Percentiles rank a stretch among this genome's conserved stretches.
Conservation (phyloP, 768 basidiomycete species). For the Aureoboletus auriporus region DNA sequence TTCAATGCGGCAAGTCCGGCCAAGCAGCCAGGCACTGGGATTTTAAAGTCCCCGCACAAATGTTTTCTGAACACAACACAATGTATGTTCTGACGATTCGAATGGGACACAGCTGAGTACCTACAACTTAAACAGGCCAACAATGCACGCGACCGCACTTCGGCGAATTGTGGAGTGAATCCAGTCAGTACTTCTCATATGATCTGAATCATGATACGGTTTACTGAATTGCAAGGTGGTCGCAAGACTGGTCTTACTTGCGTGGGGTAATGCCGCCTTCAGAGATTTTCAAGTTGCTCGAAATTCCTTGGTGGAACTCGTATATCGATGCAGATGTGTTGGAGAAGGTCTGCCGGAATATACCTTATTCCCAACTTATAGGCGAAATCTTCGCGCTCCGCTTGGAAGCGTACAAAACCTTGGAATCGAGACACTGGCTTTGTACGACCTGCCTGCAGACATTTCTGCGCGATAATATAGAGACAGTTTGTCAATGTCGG, state of each 20-base stretch:
- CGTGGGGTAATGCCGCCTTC: slow-evolving; percentile 12
- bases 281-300: slow-evolving; percentile 7
- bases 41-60: not conserved
- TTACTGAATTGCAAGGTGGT: not conserved
- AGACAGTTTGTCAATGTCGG: slow-evolving; percentile 1
- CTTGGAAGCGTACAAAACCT: slow-evolving; percentile 4
- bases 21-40: not conserved
- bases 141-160: not conserved
- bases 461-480: slow-evolving; percentile 8
- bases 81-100: slow-evolving; percentile 4
- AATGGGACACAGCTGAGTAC: not conserved
- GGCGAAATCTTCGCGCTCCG: slow-evolving; percentile 1
- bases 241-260: slow-evolving; percentile 15
- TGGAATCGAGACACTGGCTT: slow-evolving; percentile 10
- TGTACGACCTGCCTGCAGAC: slow-evolving; percentile 9
- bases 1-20: not conserved
- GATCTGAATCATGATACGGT: not conserved
- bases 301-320: slow-evolving; percentile 15
- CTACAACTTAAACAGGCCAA: not conserved
- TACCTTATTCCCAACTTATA: slow-evolving; percentile 8
- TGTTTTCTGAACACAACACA: not conserved
- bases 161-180: slow-evolving; percentile 7
- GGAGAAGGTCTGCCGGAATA: slow-evolving; percentile 3
- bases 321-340: slow-evolving; percentile 3
- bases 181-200: slow-evolving; percentile 2